Conservation (phyloP, 768 basidiomycete species). For the Sporobolomyces roseus region DNA sequence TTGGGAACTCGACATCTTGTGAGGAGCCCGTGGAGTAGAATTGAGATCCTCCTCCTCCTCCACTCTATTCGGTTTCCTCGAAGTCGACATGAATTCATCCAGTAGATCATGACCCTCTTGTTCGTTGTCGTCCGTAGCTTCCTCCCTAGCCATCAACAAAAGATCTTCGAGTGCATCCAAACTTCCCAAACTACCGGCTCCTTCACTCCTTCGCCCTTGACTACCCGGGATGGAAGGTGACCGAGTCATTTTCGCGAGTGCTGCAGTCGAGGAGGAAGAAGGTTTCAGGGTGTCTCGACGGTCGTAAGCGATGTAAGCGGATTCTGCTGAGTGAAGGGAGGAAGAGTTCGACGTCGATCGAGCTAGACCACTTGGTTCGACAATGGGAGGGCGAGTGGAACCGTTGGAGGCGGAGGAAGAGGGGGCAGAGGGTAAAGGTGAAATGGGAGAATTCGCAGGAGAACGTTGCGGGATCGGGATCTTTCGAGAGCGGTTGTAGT, state of each 20-base stretch:
- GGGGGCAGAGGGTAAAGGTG: not conserved
- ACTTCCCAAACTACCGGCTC: not conserved
- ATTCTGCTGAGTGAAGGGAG: slow-evolving; percentile 5
- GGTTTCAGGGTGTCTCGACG: slow-evolving; percentile 17
- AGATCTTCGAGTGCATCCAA: slow-evolving; percentile 36
- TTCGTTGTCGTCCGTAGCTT: slow-evolving; percentile 1
- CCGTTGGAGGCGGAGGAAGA: not conserved
- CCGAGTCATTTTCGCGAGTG: not conserved
- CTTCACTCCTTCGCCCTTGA: no score
- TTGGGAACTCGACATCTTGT: not conserved
- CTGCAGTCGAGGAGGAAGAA: slow-evolving; percentile 21
- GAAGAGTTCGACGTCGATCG: not conserved
- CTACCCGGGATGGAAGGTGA: not conserved
- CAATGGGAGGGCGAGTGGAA: no score
- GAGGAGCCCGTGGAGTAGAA: not conserved
- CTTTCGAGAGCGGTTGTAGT: no score
- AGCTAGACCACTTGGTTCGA: not conserved
- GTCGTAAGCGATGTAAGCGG: slow-evolving; percentile 17
- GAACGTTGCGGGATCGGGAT: no score
- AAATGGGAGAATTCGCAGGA: no score
- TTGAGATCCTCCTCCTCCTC: no score
- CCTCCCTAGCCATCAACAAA: slow-evolving; percentile 17
- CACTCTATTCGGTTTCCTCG: not conserved
- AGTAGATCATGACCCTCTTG: no score
- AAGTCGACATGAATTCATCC: not conserved